Evolutionary conservation across 2,329 filamentous ascomycete genomes (phyloP).

Genomic region (Biscogniauxia sp.): DNA sequence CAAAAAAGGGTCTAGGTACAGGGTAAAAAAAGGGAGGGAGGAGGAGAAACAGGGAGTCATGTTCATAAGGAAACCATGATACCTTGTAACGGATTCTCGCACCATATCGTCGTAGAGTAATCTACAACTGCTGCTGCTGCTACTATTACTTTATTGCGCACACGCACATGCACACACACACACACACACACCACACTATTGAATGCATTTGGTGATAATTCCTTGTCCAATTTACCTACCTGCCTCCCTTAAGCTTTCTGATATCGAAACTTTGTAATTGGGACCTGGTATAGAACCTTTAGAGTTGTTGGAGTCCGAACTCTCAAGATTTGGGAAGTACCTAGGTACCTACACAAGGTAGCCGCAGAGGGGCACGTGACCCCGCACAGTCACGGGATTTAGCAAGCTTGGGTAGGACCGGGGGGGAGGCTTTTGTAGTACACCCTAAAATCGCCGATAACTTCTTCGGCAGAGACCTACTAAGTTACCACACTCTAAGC

Average conservation of each 20-base stretch:
- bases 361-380: constrained; percentile 19
- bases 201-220: constrained; percentile 2
- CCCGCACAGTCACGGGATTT: constrained; percentile 20
- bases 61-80: constrained; percentile 21
- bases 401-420: neutral
- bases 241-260: too few relatives aligned
- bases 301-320: too few relatives aligned
- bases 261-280: too few relatives aligned
- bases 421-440: neutral
- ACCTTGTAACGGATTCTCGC: constrained; percentile 23
- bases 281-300: too few relatives aligned
- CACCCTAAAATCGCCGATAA: constrained; percentile 21
- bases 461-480: constrained; percentile 42
- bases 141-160: neutral
- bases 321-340: too few relatives aligned
- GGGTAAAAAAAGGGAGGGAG: constrained; percentile 18
- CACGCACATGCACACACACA: too few relatives aligned
- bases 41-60: constrained; percentile 2
- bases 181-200: too few relatives aligned
- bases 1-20: constrained; percentile 19
- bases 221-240: too few relatives aligned
- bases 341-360: neutral
- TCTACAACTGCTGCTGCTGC: neutral
- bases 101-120: constrained; percentile 13
- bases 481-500: too few relatives aligned